Percentiles rank a stretch among this genome's conserved stretches.
Conservation (phyloP, 495 filamentous ascomycete genomes). For the Massariosphaeria phaeospora region DNA sequence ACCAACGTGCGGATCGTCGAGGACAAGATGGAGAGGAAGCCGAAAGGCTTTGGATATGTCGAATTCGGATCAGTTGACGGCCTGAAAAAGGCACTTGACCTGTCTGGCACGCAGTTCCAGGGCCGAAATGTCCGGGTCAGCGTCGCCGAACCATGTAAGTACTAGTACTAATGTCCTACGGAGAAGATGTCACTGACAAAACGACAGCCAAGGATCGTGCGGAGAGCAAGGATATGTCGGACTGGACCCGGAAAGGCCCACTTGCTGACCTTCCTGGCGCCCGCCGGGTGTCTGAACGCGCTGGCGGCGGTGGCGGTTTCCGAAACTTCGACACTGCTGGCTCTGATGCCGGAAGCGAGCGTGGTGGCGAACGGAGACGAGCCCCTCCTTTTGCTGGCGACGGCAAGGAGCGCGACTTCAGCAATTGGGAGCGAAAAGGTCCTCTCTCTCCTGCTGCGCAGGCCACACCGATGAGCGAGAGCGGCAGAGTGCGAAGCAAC, state of each 20-base stretch:
- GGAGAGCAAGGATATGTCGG: constrained; percentile 60
- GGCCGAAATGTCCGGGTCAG: constrained; percentile 84
- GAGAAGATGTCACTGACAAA: constrained; percentile 34
- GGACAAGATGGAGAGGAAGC: constrained; percentile 82
- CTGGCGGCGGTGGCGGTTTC: constrained; percentile 31
- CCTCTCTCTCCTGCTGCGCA: constrained; percentile 70
- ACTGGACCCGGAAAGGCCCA: constrained; percentile 89
- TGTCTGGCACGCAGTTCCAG: constrained; percentile 72
- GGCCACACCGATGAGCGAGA: constrained; percentile 57
- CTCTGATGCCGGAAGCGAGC: constrained; percentile 48
- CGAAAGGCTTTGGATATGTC: constrained; percentile 97
- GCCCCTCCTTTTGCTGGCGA: constrained; percentile 55
- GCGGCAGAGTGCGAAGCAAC: constrained; percentile 61
- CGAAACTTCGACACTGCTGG: constrained; percentile 39
- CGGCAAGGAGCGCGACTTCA: constrained; percentile 78
- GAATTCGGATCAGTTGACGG: constrained; percentile 87
- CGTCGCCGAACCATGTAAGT: constrained; percentile 79
- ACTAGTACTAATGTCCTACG: neutral
- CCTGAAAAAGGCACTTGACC: constrained; percentile 81
- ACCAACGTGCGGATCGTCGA: constrained; percentile 91
- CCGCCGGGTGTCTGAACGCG: constrained; percentile 48
- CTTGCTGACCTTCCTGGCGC: constrained; percentile 62
- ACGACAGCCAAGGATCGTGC: constrained; percentile 69
- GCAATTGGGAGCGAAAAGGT: constrained; percentile 93
- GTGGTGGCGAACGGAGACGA: constrained; percentile 43